phyloP scores from a whole-genome alignment of 352 stramenopile genomes.

The Phytophthora lateralis region DNA sequence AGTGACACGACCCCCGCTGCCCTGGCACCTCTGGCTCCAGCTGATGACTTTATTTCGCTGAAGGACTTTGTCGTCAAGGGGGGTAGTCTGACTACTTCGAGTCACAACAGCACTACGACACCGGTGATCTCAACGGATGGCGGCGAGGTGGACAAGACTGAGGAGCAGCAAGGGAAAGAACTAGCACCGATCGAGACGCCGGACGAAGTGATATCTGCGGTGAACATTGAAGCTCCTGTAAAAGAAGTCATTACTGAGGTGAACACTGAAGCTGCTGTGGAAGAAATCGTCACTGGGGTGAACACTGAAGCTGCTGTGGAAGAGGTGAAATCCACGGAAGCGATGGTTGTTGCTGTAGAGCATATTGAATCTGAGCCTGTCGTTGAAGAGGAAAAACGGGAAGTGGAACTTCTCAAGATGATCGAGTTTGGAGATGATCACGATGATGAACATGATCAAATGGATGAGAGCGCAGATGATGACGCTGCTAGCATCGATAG shows the following conservation, averaged over 20 bases:
- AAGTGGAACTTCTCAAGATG: not conserved
- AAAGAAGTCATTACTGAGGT: not conserved
- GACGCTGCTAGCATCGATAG: constrained; percentile 27
- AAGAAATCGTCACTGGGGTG: constrained; percentile 8
- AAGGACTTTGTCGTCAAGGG: constrained; percentile 54
- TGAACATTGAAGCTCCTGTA: constrained; percentile 1
- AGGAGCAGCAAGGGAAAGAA: constrained; percentile 19
- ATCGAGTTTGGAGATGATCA: constrained; percentile 17
- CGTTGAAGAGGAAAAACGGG: not conserved
- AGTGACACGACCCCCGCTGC: constrained; percentile 15
- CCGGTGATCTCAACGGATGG: constrained; percentile 28
- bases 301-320: constrained; percentile 11
- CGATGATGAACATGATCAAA: not conserved
- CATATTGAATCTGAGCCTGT: not conserved
- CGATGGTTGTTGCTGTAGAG: not conserved
- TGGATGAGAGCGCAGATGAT: constrained; percentile 16
- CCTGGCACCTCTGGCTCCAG: constrained; percentile 1
- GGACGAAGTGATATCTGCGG: constrained; percentile 8
- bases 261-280: constrained; percentile 2
- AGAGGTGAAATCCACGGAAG: constrained; percentile 5
- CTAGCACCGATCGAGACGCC: not conserved
- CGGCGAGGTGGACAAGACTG: constrained; percentile 18
- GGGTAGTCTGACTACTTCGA: constrained; percentile 36
- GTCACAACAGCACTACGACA: constrained; percentile 32
- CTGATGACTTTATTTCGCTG: constrained; percentile 55